Conservation (phyloP, 768 basidiomycete genomes). For the Tylopilus felleus region DNA sequence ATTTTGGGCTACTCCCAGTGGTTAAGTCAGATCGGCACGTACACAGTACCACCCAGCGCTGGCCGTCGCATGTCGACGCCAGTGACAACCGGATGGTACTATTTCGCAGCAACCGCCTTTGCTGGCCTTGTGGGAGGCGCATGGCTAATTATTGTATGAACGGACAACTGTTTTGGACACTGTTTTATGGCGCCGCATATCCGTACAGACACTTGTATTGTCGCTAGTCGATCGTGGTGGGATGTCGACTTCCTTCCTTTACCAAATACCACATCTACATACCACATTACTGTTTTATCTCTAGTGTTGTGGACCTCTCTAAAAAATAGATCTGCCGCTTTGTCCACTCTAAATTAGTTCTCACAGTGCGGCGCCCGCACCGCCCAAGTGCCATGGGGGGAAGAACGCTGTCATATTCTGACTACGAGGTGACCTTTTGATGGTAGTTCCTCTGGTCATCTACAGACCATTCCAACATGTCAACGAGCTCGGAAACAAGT, state of each 20-base stretch:
- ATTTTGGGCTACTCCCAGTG: conserved; percentile 31
- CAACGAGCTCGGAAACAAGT: conserved; percentile 12
- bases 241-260: background rate
- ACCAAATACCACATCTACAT: conserved; percentile 17
- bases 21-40: conserved; percentile 29
- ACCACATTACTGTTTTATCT: conserved; percentile 12
- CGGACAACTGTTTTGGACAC: conserved; percentile 8
- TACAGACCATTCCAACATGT: conserved; percentile 15
- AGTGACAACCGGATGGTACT: conserved; percentile 27
- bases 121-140: conserved; percentile 28
- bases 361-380: conserved; percentile 1
- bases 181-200: conserved; percentile 3
- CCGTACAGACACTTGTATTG: conserved; percentile 5
- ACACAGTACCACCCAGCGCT: conserved; percentile 26
- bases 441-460: background rate
- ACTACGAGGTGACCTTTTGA: background rate
- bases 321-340: conserved; percentile 5
- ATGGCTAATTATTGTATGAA: conserved; percentile 30
- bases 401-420: background rate
- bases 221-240: background rate
- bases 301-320: conserved; percentile 6
- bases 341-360: background rate
- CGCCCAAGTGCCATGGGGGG: background rate
- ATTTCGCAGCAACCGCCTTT: conserved; percentile 21
- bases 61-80: conserved; percentile 21